A percentile compares a stretch with the other conserved stretches of the same genome.
phyloP scores from a whole-genome alignment of 2,329 filamentous ascomycete genomes.

The Microdochium paspali region DNA sequence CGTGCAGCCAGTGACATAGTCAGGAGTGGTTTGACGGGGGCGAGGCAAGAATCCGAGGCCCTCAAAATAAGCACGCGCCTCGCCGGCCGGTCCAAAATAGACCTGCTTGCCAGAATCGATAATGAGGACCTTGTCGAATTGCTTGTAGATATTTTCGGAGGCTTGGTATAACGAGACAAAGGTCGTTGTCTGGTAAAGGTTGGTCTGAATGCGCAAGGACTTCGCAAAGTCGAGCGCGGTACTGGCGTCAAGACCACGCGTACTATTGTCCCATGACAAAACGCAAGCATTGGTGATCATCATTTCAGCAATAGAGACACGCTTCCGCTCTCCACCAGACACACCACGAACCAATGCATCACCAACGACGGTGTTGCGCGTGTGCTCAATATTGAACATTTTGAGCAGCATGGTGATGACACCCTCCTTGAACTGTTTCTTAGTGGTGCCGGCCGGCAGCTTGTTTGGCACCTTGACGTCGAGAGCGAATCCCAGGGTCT shows the following conservation, averaged over 20 bases:
- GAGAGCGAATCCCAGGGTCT: conserved; percentile 77
- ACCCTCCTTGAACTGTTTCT: conserved; percentile 65
- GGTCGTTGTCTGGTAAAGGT: conserved; percentile 74
- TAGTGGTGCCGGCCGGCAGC: conserved; percentile 63
- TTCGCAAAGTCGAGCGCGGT: conserved; percentile 59
- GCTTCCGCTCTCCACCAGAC: conserved; percentile 70
- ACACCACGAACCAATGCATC: conserved; percentile 74
- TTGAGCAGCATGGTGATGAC: conserved; percentile 68
- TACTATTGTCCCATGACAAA: conserved; percentile 68
- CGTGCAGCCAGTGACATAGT: conserved; percentile 75
- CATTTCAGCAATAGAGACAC: conserved; percentile 76
- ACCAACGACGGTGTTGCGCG: conserved; percentile 74
- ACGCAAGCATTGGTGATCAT: conserved; percentile 67
- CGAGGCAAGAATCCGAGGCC: conserved; percentile 64
- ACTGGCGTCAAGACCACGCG: conserved; percentile 58
- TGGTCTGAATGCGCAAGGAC: conserved; percentile 69
- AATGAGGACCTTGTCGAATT: conserved; percentile 78
- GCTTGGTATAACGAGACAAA: conserved; percentile 84
- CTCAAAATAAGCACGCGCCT: conserved; percentile 69
- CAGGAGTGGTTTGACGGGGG: conserved; percentile 69
- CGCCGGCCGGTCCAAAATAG: conserved; percentile 60
- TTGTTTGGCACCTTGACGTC: conserved; percentile 80
- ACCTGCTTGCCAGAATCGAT: conserved; percentile 69
- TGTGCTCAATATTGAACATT: conserved; percentile 94
- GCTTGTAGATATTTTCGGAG: conserved; percentile 69